Percentiles rank a stretch among this genome's conserved stretches.
Conservation (phyloP, 1,139 yeast species). For the Zygosaccharomyces pseudobailii region DNA sequence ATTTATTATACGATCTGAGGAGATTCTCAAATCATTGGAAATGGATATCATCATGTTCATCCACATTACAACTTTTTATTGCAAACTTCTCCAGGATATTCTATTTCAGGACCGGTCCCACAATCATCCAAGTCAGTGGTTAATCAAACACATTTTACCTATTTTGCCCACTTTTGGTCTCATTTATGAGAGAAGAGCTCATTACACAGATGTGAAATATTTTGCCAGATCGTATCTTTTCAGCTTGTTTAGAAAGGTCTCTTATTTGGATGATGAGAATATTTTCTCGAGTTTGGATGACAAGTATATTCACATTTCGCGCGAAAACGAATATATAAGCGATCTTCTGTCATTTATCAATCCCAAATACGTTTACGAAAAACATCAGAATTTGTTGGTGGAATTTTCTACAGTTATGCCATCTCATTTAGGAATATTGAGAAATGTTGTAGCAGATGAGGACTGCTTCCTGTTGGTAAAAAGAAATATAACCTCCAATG, state of each 20-base stretch:
- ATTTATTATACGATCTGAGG: conserved; percentile 20
- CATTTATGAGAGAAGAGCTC: conserved; percentile 23
- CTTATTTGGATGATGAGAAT: conserved; percentile 23
- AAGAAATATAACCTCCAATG: conserved; percentile 20
- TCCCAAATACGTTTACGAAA: conserved; percentile 29
- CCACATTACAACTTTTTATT: conserved; percentile 31
- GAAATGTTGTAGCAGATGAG: conserved; percentile 27
- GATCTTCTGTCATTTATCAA: conserved; percentile 32
- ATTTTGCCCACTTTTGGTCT: conserved; percentile 20
- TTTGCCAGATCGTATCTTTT: conserved; percentile 31
- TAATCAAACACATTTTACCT: conserved; percentile 15
- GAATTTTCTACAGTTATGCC: conserved; percentile 20
- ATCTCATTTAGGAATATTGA: conserved; percentile 25
- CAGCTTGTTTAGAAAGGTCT: conserved; percentile 29
- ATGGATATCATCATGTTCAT: conserved; percentile 32
- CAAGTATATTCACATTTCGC: conserved; percentile 20
- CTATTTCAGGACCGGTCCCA: conserved; percentile 13
- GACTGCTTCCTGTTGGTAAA: conserved; percentile 25
- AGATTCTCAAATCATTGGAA: conserved; percentile 15
- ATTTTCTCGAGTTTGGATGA: conserved; percentile 26
- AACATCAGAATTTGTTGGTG: conserved; percentile 22
- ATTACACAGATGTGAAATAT: conserved; percentile 25
- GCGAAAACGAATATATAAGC: conserved; percentile 15
- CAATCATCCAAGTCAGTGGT: conserved; percentile 14
- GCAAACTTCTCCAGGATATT: conserved; percentile 18